Base-by-base conservation (phyloP, 1,139 yeast species). In the Nakaseomyces delphensis region DNA sequence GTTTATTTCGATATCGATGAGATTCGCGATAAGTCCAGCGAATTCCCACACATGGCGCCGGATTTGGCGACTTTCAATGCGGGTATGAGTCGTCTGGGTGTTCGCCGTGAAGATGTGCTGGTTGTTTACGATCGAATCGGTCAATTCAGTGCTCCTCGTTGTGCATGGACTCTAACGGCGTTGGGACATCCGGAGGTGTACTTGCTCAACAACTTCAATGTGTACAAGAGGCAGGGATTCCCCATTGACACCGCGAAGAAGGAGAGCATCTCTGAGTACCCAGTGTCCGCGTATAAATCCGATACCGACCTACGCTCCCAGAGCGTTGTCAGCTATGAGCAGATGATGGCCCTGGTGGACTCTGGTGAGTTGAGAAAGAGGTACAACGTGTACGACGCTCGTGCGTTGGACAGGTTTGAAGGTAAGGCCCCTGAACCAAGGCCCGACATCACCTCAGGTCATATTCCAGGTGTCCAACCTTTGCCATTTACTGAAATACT, bases 21-120 rank as follows among this genome's bases (percentile, higher is more conserved):
- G 25, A 67, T 84, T 38, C 76, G 77, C 46, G 79, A 80, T 47
- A 62, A 63, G 1, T 49, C 62, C 1, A 77, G 86, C 6, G 67
- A 71, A 14, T 89, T 73, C 55, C 96, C 97, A 1, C 97, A 91
- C 59, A 91, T 87, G 96, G 69, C 89, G 24, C 96, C 97, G 2
- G 64, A 71, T 4, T 61, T 67, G 36, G 64, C 63, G 2, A 70
- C 69, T 3, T 89, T 86, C 63, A 73, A 74, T 43, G 41, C 55
- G 3, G 70, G 73, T 1, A 70, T 84, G 60, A 62, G 74, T 24
- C 56, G 70, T 15, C 59, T 62, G 60, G 80, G 59, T 11, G 56
- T 60, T 18, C 54, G 54, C 23, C 64, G 63, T 40, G 63, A 67
- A 32, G 93, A 87, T 50, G 65, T 69, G 14, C 59, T 91, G 41